phyloP scores from a whole-genome alignment of 805 yeast species.

The Scheffersomyces amazonensis region DNA sequence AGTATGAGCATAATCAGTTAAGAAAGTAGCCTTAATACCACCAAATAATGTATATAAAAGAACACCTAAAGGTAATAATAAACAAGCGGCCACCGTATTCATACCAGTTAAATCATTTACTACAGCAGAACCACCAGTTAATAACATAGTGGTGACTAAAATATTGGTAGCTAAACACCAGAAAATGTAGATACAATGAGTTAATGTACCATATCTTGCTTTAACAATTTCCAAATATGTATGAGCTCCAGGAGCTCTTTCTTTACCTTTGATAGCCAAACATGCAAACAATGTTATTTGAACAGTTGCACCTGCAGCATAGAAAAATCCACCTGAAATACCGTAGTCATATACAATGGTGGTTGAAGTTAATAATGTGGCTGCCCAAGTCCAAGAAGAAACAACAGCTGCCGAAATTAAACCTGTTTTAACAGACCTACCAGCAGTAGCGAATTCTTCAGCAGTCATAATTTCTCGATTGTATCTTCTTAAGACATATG shows the following conservation, averaged over 20 bases:
- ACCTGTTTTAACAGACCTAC: conserved; percentile 82
- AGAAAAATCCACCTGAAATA: conserved; percentile 73
- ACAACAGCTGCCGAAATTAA: conserved; percentile 88
- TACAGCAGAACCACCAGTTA: conserved; percentile 88
- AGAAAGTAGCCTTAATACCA: conserved; percentile 45
- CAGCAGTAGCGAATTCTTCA: conserved; percentile 93
- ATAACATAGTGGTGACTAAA: conserved; percentile 86
- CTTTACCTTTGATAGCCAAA: conserved; percentile 83
- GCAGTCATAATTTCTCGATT: conserved; percentile 86
- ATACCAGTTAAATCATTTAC: conserved; percentile 76
- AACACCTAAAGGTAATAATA: conserved; percentile 79
- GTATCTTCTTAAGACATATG: conserved; percentile 69
- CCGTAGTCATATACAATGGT: conserved; percentile 78
- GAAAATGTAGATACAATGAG: conserved; percentile 68
- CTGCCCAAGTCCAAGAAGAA: conserved; percentile 80
- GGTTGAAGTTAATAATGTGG: conserved; percentile 42
- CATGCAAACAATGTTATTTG: conserved; percentile 86
- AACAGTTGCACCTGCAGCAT: conserved; percentile 89
- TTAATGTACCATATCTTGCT: conserved; percentile 71
- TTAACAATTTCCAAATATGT: conserved; percentile 84
- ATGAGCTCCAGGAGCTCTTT: conserved; percentile 88
- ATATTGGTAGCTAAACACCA: conserved; percentile 87
- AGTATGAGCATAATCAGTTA: conserved; percentile 44
- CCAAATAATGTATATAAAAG: conserved; percentile 42
- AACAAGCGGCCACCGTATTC: conserved; percentile 76